Conservation (phyloP, 2,329 filamentous ascomycete species). For the Cadophora sp. region DNA sequence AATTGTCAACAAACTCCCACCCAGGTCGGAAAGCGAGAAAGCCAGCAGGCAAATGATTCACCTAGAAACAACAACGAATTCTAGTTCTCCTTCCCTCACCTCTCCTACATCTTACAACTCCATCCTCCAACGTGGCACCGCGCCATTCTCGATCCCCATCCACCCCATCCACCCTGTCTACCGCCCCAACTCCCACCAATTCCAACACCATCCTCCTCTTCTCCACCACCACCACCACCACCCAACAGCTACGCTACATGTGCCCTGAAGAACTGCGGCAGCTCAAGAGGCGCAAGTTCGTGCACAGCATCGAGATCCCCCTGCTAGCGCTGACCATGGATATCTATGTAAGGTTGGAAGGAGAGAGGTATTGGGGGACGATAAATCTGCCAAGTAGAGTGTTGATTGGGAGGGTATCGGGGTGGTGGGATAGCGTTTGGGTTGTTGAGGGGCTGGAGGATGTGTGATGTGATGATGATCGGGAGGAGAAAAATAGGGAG, state of each 20-base stretch:
- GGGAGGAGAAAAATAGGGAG: no score
- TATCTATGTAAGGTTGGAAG: neutral
- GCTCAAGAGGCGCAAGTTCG: neutral
- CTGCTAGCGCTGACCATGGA: neutral
- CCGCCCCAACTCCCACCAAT: neutral
- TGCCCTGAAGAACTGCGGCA: neutral
- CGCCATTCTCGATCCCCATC: no score
- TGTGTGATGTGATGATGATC: neutral
- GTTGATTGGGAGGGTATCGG: neutral
- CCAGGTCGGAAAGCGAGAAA: no score
- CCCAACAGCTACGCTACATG: neutral
- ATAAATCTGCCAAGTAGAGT: neutral
- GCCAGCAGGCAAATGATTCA: no score
- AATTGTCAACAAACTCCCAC: no score
- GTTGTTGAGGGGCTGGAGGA: constrained; percentile 14
- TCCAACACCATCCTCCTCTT: neutral
- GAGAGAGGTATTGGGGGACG: neutral
- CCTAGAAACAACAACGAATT: no score
- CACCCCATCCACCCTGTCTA: neutral
- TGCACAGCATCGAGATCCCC: neutral
- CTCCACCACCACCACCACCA: neutral
- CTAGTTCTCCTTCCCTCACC: no score
- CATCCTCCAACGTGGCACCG: no score
- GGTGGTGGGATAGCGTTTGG: constrained; percentile 13
- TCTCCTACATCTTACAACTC: no score